Percentiles rank a stretch among this genome's conserved stretches.
Evolutionary conservation across 2,329 filamentous ascomycete species (phyloP).

Genomic region (Phaeosphaeriaceae sp.): DNA sequence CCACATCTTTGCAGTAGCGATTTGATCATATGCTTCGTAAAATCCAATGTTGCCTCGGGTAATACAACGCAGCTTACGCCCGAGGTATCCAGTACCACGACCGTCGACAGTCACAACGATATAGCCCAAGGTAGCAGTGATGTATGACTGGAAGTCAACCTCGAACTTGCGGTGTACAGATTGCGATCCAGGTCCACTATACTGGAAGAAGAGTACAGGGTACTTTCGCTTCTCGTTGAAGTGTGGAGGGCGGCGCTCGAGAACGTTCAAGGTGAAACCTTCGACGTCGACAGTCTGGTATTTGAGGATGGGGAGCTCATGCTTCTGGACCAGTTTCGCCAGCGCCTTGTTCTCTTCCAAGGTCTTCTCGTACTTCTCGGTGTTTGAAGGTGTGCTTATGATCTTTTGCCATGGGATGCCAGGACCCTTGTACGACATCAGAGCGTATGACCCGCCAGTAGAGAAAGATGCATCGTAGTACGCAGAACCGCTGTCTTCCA

Average conservation of each 20-base stretch:
- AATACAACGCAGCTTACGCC: conserved; percentile 81
- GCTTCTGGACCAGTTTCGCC: conserved; percentile 72
- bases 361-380: conserved; percentile 69
- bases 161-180: conserved; percentile 79
- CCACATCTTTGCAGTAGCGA: conserved; percentile 87
- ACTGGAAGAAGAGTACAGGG: conserved; percentile 92
- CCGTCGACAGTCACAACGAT: conserved; percentile 95
- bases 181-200: conserved; percentile 94
- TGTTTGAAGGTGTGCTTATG: conserved; percentile 78
- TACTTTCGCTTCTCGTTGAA: conserved; percentile 87
- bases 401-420: conserved; percentile 91
- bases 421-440: conserved; percentile 86
- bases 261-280: conserved; percentile 73
- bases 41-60: conserved; percentile 85
- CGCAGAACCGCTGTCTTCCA: conserved; percentile 74
- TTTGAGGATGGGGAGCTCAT: conserved; percentile 82
- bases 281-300: conserved; percentile 89
- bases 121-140: conserved; percentile 86
- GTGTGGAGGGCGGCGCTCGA: conserved; percentile 89
- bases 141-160: conserved; percentile 89
- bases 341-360: conserved; percentile 82
- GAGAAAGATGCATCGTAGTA: conserved; percentile 90
- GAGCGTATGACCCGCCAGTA: conserved; percentile 77
- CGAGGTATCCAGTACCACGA: conserved; percentile 89
- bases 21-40: conserved; percentile 89